phyloP scores from a whole-genome alignment of 306 rosid genomes.

The Pyrus pyrifolia region DNA sequence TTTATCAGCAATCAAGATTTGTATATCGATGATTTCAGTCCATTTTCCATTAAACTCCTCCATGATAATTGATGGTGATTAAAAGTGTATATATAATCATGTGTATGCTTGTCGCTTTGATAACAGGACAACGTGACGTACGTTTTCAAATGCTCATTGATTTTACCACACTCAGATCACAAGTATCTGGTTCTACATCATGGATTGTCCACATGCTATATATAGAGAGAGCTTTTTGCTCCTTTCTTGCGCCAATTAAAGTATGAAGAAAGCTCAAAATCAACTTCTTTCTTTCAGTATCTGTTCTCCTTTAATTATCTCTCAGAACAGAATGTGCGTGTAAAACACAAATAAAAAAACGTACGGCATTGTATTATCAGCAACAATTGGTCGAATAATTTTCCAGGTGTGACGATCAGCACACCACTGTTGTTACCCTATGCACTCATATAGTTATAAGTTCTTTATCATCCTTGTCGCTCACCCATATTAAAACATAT shows the following conservation, averaged over 20 bases:
- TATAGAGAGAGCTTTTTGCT: background rate
- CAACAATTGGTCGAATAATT: no score
- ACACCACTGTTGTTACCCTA: background rate
- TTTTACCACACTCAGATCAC: slow-evolving; percentile 10
- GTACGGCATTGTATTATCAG: background rate
- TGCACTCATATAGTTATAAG: background rate
- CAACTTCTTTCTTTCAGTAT: slow-evolving; percentile 5
- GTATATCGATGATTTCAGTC: background rate
- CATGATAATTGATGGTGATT: background rate
- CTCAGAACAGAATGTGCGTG: slow-evolving; percentile 22
- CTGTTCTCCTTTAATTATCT: slow-evolving; percentile 2
- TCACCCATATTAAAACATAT: background rate
- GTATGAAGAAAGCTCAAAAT: background rate
- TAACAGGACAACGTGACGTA: slow-evolving; percentile 14
- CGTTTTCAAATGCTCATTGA: slow-evolving; percentile 11
- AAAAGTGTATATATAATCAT: slow-evolving; percentile 2
- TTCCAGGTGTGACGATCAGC: no score
- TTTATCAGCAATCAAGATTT: background rate
- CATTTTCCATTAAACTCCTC: background rate
- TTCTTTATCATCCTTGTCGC: background rate
- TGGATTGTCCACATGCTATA: slow-evolving; percentile 25
- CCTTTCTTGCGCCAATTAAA: slow-evolving; percentile 8
- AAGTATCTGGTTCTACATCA: slow-evolving; percentile 42
- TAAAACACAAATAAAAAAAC: slow-evolving; percentile 1
- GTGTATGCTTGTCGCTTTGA: slow-evolving; percentile 15